Conservation (phyloP, 2,329 filamentous ascomycete species). For the Ilyonectria mors-panacis region DNA sequence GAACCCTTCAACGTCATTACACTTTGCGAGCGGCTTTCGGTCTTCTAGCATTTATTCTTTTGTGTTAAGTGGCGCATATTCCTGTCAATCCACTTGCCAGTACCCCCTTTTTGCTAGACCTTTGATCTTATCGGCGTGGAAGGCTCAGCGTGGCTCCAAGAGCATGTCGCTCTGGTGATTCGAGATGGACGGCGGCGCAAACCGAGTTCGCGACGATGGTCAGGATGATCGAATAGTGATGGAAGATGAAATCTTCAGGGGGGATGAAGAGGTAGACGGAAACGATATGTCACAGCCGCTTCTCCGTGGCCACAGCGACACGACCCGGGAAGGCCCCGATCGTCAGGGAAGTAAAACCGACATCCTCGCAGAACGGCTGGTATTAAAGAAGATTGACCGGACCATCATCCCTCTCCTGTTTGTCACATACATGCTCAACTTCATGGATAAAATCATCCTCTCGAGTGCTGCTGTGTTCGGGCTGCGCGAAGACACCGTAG, state of each 20-base stretch:
- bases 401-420: conserved; percentile 70
- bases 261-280: not conserved
- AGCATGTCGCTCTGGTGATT: not conserved
- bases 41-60: not conserved
- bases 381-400: conserved; percentile 70
- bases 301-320: conserved; percentile 2
- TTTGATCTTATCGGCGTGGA: not conserved
- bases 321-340: too few relatives aligned
- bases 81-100: not conserved
- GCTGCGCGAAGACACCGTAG: conserved; percentile 62
- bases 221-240: not conserved
- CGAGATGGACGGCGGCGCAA: conserved; percentile 8
- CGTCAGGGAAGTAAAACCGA: not conserved
- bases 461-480: conserved; percentile 71
- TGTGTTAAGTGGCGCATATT: not conserved
- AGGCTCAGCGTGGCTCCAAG: not conserved
- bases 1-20: not conserved
- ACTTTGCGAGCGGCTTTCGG: too few relatives aligned
- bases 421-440: conserved; percentile 71
- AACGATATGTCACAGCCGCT: conserved; percentile 25
- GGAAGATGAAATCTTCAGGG: not conserved
- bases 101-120: too few relatives aligned
- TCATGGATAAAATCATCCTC: conserved; percentile 73
- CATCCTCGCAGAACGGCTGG: conserved; percentile 48
- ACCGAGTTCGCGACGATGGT: not conserved